Conservation (phyloP, 2,329 filamentous ascomycete genomes). For the Pseudocercospora pini-densiflorae region DNA sequence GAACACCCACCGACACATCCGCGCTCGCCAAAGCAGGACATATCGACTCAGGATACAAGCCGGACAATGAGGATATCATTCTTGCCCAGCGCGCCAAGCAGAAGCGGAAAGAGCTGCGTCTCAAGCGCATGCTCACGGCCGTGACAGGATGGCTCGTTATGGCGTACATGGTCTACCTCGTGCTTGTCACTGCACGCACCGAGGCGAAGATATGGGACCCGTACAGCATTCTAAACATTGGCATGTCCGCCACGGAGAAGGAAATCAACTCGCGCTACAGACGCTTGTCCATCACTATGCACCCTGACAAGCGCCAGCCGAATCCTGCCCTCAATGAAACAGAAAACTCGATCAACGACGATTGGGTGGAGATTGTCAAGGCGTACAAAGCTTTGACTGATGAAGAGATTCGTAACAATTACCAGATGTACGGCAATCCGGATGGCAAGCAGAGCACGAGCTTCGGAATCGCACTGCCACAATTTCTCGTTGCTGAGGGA, state of each 20-base stretch:
- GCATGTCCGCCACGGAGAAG: conserved; percentile 82
- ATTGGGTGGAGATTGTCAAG: conserved; percentile 95
- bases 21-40: conserved; percentile 80
- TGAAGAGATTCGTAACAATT: conserved; percentile 97
- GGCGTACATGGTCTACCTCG: conserved; percentile 89
- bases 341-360: conserved; percentile 77
- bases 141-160: conserved; percentile 81
- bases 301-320: conserved; percentile 90
- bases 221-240: conserved; percentile 88
- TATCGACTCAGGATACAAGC: conserved; percentile 80
- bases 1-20: conserved; percentile 70
- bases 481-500: conserved; percentile 89
- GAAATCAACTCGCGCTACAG: conserved; percentile 92
- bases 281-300: conserved; percentile 79
- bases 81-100: conserved; percentile 81
- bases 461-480: conserved; percentile 93
- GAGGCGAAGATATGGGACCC: conserved; percentile 89
- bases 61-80: conserved; percentile 82
- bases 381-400: conserved; percentile 98
- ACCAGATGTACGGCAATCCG: conserved; percentile 91
- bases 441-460: conserved; percentile 98
- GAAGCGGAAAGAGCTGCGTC: conserved; percentile 83
- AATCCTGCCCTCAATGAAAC: conserved; percentile 90
- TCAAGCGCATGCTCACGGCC: conserved; percentile 81
- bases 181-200: conserved; percentile 74